Evolutionary conservation across 129 eudicot genomes (phyloP).

Genomic region (Solidago caesia): DNA sequence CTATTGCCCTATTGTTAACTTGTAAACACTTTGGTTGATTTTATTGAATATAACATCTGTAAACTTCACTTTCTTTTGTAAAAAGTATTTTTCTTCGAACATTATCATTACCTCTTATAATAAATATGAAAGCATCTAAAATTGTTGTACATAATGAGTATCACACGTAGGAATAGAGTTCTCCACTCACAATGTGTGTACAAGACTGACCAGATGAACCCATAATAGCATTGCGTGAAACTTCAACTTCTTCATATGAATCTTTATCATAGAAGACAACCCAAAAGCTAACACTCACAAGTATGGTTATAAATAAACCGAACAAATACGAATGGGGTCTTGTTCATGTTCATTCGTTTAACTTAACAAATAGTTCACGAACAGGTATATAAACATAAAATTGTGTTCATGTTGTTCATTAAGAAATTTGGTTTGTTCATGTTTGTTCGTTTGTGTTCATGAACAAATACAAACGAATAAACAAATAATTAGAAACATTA

Average conservation of each 20-base stretch:
- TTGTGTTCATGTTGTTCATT: too few species aligned
- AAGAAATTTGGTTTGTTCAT: too few species aligned
- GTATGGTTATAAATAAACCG: too few species aligned
- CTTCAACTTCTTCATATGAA: neutral
- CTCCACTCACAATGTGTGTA: slow-evolving; percentile 12
- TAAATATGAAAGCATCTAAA: neutral
- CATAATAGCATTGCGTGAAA: neutral
- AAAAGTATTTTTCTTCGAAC: neutral
- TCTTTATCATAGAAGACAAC: neutral
- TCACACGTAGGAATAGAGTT: neutral
- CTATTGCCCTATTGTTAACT: too few species aligned
- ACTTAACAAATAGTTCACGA: too few species aligned
- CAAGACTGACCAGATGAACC: neutral
- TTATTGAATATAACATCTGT: neutral
- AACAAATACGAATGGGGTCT: too few species aligned
- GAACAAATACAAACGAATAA: too few species aligned
- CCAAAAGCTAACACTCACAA: neutral
- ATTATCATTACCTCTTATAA: neutral
- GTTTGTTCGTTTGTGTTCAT: too few species aligned
- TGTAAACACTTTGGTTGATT: too few species aligned
- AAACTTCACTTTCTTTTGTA: neutral
- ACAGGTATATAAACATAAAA: too few species aligned
- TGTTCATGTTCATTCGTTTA: too few species aligned
- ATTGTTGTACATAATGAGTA: neutral
- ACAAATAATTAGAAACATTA: too few species aligned